A percentile compares a stretch with the other conserved stretches of the same genome.
phyloP scores from a whole-genome alignment of 495 filamentous ascomycete species.

The Amorphotheca resinae region DNA sequence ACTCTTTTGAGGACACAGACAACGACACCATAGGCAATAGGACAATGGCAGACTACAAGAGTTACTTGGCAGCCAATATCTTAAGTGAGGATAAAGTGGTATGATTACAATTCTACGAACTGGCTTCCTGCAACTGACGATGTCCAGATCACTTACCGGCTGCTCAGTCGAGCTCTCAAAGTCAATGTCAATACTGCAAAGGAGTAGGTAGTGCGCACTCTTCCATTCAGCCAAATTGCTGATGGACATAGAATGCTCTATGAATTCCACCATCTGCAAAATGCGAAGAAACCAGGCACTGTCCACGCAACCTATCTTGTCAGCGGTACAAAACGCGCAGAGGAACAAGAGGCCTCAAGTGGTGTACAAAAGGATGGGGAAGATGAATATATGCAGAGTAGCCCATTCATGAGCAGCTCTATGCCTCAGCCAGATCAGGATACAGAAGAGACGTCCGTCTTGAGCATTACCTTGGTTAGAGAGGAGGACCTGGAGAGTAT shows the following conservation, averaged over 20 bases:
- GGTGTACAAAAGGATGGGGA: slow-evolving; percentile 36
- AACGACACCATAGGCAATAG: not conserved
- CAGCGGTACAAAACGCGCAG: slow-evolving; percentile 41
- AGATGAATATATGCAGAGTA: slow-evolving; percentile 67
- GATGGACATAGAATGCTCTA: slow-evolving; percentile 60
- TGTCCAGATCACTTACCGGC: slow-evolving; percentile 68
- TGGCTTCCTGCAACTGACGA: not conserved
- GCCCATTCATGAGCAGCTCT: slow-evolving; percentile 44
- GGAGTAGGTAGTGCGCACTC: slow-evolving; percentile 38
- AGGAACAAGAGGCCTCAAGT: slow-evolving; percentile 8
- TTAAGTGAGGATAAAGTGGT: slow-evolving; percentile 67
- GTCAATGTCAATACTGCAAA: slow-evolving; percentile 76
- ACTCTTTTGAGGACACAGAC: not conserved
- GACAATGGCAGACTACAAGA: slow-evolving; percentile 42
- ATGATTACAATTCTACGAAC: slow-evolving; percentile 21
- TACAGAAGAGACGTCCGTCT: slow-evolving; percentile 29
- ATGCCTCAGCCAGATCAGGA: slow-evolving; percentile 19
- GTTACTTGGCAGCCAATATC: slow-evolving; percentile 61
- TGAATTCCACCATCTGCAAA: slow-evolving; percentile 74
- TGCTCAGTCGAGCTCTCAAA: slow-evolving; percentile 64
- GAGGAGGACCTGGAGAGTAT: slow-evolving; percentile 71
- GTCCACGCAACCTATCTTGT: slow-evolving; percentile 85
- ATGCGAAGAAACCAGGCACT: slow-evolving; percentile 55
- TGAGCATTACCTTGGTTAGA: slow-evolving; percentile 56
- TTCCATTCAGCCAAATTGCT: slow-evolving; percentile 1